Evolutionary conservation across 768 basidiomycete genomes (phyloP).

Genomic region (Boletus rubroflammeus): DNA sequence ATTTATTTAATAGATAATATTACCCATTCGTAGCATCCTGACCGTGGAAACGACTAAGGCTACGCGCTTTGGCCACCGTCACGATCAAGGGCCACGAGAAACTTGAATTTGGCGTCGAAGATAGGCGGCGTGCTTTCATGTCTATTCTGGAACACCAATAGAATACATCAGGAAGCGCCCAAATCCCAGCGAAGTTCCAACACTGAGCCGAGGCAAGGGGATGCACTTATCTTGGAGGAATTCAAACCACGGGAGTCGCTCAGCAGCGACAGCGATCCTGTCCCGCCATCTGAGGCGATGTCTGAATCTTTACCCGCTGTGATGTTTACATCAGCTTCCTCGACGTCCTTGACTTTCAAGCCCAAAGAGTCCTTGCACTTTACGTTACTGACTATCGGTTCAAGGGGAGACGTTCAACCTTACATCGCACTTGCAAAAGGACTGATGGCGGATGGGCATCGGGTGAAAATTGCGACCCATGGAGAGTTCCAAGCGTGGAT

Average conservation of each 20-base stretch:
- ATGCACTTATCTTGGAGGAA: conserved; percentile 82
- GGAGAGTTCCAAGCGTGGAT: too few relatives aligned
- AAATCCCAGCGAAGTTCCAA: conserved; percentile 39
- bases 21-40: conserved; percentile 87
- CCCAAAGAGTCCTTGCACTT: background rate
- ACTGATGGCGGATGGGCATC: too few relatives aligned
- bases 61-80: conserved; percentile 85
- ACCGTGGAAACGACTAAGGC: conserved; percentile 82
- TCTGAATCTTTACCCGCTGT: background rate
- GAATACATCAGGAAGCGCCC: conserved; percentile 61
- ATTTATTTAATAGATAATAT: conserved; percentile 68
- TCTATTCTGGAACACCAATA: conserved; percentile 74
- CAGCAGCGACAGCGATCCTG: background rate
- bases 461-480: too few relatives aligned
- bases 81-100: conserved; percentile 97
- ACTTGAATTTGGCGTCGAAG: conserved; percentile 82
- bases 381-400: background rate
- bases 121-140: conserved; percentile 77
- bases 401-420: background rate
- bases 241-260: conserved; percentile 32
- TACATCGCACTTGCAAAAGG: too few relatives aligned
- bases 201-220: conserved; percentile 53
- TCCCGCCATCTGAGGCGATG: background rate
- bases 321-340: background rate
- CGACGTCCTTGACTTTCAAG: background rate